A percentile compares a stretch with the other conserved stretches of the same genome.
phyloP scores from a whole-genome alignment of 1,139 yeast genomes.

The Yamadazyma triangularis region DNA sequence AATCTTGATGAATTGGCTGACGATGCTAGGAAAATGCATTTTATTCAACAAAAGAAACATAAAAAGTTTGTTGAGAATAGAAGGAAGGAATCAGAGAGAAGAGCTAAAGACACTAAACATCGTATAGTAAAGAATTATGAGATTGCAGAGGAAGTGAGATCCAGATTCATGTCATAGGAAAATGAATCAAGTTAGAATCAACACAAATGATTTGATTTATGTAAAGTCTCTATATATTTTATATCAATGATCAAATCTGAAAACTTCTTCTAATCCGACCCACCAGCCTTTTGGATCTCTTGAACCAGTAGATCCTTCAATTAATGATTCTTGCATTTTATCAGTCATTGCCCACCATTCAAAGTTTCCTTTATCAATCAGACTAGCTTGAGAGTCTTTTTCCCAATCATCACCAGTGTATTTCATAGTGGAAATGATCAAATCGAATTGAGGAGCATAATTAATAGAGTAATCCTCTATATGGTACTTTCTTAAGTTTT shows the following conservation, averaged over 20 bases:
- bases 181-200: too few relatives aligned
- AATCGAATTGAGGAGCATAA: constrained; percentile 20
- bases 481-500: constrained; percentile 23
- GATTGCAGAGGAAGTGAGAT: neutral
- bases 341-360: constrained; percentile 37
- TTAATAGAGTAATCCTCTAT: constrained; percentile 36
- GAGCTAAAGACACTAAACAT: constrained; percentile 1
- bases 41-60: neutral
- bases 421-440: constrained; percentile 28
- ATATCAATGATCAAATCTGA: constrained; percentile 28
- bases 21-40: constrained; percentile 1
- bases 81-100: neutral
- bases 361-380: constrained; percentile 27
- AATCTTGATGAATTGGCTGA: constrained; percentile 1
- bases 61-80: neutral
- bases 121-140: neutral
- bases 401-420: constrained; percentile 33
- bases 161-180: neutral
- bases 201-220: too few relatives aligned
- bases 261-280: constrained; percentile 29
- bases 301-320: constrained; percentile 30
- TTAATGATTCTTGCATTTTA: constrained; percentile 28
- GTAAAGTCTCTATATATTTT: too few relatives aligned
- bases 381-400: constrained; percentile 22
- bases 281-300: constrained; percentile 35